Conservation (phyloP, 345 rosid genomes). For the Euphorbia pulcherrima region DNA sequence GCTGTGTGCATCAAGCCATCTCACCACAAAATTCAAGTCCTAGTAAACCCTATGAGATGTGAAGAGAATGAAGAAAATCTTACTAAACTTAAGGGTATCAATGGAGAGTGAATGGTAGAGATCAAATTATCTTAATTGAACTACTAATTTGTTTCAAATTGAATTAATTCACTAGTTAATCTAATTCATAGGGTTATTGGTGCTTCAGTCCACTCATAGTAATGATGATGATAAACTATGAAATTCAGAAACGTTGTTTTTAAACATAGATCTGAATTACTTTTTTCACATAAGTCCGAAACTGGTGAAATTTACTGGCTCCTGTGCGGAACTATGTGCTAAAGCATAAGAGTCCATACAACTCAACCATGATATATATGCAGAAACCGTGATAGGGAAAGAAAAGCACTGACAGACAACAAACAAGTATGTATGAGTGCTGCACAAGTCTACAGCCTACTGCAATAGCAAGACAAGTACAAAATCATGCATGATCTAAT, state of each 20-base stretch:
- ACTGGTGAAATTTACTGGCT: too few relatives aligned
- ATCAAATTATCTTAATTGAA: background rate
- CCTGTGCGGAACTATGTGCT: background rate
- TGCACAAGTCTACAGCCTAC: background rate
- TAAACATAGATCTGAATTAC: too few relatives aligned
- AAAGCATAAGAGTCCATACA: constrained; percentile 8
- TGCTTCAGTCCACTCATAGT: background rate
- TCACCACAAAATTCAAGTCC: too few relatives aligned
- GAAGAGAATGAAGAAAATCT: too few relatives aligned
- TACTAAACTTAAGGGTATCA: too few relatives aligned
- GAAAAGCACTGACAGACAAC: background rate
- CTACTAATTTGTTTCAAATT: background rate
- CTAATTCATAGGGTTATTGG: background rate
- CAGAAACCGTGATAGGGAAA: background rate
- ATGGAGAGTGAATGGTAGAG: background rate
- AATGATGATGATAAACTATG: background rate
- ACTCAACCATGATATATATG: background rate
- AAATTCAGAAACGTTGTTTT: background rate
- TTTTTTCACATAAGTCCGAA: too few relatives aligned
- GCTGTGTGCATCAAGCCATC: too few relatives aligned
- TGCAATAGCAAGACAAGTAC: background rate
- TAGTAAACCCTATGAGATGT: too few relatives aligned
- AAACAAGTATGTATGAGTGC: background rate
- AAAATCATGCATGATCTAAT: constrained; percentile 3
- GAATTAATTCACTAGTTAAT: background rate